Evolutionary conservation across 345 rosid genomes (phyloP).

Genomic region (Gossypium sturtianum): DNA sequence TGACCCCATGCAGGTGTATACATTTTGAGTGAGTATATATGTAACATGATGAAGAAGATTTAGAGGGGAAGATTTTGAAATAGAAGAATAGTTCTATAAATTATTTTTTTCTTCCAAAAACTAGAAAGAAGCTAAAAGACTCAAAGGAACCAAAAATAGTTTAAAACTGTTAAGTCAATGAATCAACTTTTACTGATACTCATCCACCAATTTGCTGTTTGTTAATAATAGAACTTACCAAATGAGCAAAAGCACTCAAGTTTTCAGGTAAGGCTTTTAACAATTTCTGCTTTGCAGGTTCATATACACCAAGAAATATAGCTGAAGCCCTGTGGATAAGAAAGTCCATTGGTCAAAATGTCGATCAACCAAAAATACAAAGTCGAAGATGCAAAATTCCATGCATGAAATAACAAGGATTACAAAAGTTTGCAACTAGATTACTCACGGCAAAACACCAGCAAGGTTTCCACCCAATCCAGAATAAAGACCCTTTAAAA

Average conservation of each 20-base stretch:
- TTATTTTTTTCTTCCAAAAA: background rate
- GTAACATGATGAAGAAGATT: background rate
- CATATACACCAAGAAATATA: conserved; percentile 62
- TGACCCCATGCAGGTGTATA: background rate
- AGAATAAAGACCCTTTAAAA: conserved; percentile 69
- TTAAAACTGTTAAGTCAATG: background rate
- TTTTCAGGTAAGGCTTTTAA: conserved; percentile 49
- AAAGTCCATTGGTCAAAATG: conserved; percentile 13
- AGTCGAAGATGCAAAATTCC: background rate
- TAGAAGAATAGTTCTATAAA: background rate
- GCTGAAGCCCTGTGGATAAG: conserved; percentile 55
- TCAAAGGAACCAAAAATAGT: background rate
- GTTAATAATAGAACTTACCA: conserved; percentile 34
- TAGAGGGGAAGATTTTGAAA: background rate
- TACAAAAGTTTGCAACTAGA: background rate
- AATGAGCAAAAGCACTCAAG: conserved; percentile 54
- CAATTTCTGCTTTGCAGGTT: conserved; percentile 56
- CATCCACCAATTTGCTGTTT: conserved; percentile 4
- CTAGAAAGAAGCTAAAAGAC: background rate
- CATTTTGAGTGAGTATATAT: background rate
- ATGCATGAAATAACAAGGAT: background rate
- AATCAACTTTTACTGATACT: background rate
- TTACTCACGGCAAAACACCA: conserved; percentile 79
- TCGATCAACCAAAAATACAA: background rate
- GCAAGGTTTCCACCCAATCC: conserved; percentile 84